Evolutionary conservation across 305 asterid genomes (phyloP).

Genomic region (Fraxinus paxiana): DNA sequence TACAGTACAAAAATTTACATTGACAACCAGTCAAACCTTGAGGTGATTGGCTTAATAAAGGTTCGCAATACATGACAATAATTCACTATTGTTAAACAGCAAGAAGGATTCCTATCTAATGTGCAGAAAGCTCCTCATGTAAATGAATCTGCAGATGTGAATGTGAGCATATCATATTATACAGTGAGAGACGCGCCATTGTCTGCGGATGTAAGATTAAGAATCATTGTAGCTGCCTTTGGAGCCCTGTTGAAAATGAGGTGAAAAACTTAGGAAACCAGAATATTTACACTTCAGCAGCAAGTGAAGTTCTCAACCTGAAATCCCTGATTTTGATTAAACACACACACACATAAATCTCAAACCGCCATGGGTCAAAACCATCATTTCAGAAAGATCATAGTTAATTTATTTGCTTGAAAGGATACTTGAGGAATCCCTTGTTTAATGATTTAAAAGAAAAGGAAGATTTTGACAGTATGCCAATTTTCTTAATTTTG

Average conservation of each 20-base stretch:
- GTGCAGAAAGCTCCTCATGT: constrained; percentile 6
- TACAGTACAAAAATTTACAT: background rate
- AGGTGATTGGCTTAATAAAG: background rate
- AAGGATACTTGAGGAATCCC: background rate
- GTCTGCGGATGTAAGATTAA: constrained; percentile 68
- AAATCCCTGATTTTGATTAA: background rate
- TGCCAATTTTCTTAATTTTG: background rate
- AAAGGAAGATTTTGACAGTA: background rate
- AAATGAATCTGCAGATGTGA: background rate
- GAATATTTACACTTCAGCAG: background rate
- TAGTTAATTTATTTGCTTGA: background rate
- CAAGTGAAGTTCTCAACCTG: background rate
- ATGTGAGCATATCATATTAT: constrained; percentile 20
- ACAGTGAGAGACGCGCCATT: constrained; percentile 91
- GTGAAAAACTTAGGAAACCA: background rate
- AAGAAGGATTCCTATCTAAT: background rate
- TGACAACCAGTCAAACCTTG: background rate
- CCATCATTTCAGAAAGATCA: background rate
- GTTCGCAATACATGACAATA: background rate
- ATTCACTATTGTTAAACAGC: background rate
- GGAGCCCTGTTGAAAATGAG: constrained; percentile 69
- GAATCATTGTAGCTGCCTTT: constrained; percentile 84
- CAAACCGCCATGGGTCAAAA: background rate
- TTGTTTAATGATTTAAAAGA: background rate
- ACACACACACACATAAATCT: background rate